Percentiles rank a stretch among this genome's conserved stretches.
These are phyloP conservation scores for Juglanconis juglandina DNA, from an alignment of 2,329 filamentous ascomycete species.

Conservation along the genomic window DNA sequence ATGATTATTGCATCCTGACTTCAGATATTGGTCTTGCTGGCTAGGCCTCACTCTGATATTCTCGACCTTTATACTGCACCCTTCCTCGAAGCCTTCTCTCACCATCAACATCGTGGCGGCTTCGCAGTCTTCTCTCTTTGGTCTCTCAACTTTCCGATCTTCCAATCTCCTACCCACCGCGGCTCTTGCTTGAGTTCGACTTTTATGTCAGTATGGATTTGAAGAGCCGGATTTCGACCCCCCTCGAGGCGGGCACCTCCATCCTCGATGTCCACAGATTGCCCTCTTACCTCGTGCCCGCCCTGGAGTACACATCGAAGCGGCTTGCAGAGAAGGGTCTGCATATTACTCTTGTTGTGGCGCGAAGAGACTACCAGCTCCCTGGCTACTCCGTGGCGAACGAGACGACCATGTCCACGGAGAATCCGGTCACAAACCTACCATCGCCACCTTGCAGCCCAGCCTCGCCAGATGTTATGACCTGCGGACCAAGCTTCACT, in stretches of 20 bases:
- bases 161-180: background rate
- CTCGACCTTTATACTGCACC: slow-evolving; percentile 2
- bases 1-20: background rate
- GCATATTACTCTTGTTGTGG: slow-evolving; percentile 56
- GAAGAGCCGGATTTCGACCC: slow-evolving; percentile 59
- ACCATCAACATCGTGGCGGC: background rate
- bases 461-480: slow-evolving; percentile 21
- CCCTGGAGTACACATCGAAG: slow-evolving; percentile 57
- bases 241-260: slow-evolving; percentile 60
- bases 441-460: slow-evolving; percentile 19
- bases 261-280: slow-evolving; percentile 56
- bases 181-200: background rate
- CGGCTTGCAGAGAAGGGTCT: slow-evolving; percentile 53
- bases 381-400: slow-evolving; percentile 26
- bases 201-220: slow-evolving; percentile 35
- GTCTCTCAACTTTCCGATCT: background rate
- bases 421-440: background rate
- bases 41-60: slow-evolving; percentile 8
- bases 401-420: background rate
- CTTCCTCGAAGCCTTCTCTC: background rate
- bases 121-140: background rate
- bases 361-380: slow-evolving; percentile 54
- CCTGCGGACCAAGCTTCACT: slow-evolving; percentile 23
- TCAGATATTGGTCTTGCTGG: slow-evolving; percentile 7
- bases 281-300: slow-evolving; percentile 50